Conservation (phyloP, 2,329 filamentous ascomycete genomes). For the Ceratocystis ficicola region DNA sequence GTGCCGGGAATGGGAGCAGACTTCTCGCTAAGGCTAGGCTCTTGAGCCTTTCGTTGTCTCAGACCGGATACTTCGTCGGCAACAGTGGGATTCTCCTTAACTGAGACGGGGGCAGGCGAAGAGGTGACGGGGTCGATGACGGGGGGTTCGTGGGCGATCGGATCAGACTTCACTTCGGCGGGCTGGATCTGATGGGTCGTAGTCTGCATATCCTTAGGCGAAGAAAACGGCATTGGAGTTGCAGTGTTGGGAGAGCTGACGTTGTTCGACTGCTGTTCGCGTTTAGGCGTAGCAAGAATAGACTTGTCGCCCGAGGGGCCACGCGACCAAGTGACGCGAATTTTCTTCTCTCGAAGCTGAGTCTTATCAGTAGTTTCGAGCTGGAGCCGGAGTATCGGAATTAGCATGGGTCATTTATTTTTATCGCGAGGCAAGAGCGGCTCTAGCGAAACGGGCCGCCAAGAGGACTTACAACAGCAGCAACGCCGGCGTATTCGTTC, state of each 20-base stretch:
- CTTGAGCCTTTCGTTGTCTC: conserved; percentile 19
- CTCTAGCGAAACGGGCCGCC: not conserved
- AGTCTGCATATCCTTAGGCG: conserved; percentile 31
- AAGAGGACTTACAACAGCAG: conserved; percentile 57
- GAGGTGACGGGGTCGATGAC: conserved; percentile 37
- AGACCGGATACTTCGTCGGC: conserved; percentile 14
- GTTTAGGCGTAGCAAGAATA: conserved; percentile 22
- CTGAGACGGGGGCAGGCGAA: conserved; percentile 11
- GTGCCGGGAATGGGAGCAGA: not conserved
- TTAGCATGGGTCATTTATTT: conserved; percentile 13
- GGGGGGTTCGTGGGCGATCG: conserved; percentile 26
- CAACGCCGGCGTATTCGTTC: conserved; percentile 70
- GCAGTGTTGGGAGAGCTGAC: conserved; percentile 26
- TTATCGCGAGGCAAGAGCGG: not conserved
- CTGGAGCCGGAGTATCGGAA: conserved; percentile 34
- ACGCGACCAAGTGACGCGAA: conserved; percentile 70
- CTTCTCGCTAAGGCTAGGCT: conserved; percentile 13
- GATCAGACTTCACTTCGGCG: conserved; percentile 14
- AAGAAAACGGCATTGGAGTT: conserved; percentile 38
- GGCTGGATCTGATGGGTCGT: conserved; percentile 27
- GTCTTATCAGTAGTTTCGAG: conserved; percentile 71
- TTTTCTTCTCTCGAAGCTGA: conserved; percentile 84
- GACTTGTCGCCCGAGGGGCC: conserved; percentile 34
- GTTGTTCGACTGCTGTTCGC: conserved; percentile 22
- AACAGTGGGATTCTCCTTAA: conserved; percentile 4